Conservation (phyloP, 257 asterid species). For the Nicotiana knightiana region DNA sequence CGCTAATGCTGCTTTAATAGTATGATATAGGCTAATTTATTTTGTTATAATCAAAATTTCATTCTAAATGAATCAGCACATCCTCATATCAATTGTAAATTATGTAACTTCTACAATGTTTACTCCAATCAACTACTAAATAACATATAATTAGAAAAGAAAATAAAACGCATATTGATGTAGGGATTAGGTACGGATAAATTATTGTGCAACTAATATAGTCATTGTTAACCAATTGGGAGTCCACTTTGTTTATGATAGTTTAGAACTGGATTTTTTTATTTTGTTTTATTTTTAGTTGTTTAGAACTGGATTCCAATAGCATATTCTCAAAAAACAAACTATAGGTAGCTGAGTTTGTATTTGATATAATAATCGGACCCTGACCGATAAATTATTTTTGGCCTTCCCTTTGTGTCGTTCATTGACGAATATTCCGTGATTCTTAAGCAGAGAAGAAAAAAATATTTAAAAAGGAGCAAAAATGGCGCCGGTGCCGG, state of each 20-base stretch:
- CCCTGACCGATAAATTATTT: neutral
- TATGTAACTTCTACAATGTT: too few relatives aligned
- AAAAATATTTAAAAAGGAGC: neutral
- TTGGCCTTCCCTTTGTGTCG: neutral
- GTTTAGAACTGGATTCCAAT: neutral
- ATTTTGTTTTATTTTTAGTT: too few relatives aligned
- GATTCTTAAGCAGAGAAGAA: neutral
- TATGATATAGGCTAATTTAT: too few relatives aligned
- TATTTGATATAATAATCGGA: neutral
- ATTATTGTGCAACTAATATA: too few relatives aligned
- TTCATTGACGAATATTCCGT: neutral
- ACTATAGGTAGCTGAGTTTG: neutral
- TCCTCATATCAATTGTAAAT: too few relatives aligned
- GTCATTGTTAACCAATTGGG: neutral
- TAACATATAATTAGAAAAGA: too few relatives aligned
- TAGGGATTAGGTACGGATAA: too few relatives aligned
- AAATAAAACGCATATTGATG: too few relatives aligned
- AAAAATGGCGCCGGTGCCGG: constrained; percentile 36
- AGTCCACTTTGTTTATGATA: neutral
- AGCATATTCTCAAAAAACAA: neutral
- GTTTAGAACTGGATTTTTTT: neutral
- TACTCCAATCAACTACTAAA: too few relatives aligned
- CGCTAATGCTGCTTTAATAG: too few relatives aligned
- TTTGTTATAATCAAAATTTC: too few relatives aligned
- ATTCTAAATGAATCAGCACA: too few relatives aligned